phyloP scores from a whole-genome alignment of 2,329 filamentous ascomycete species.

The Xylaria sp. region DNA sequence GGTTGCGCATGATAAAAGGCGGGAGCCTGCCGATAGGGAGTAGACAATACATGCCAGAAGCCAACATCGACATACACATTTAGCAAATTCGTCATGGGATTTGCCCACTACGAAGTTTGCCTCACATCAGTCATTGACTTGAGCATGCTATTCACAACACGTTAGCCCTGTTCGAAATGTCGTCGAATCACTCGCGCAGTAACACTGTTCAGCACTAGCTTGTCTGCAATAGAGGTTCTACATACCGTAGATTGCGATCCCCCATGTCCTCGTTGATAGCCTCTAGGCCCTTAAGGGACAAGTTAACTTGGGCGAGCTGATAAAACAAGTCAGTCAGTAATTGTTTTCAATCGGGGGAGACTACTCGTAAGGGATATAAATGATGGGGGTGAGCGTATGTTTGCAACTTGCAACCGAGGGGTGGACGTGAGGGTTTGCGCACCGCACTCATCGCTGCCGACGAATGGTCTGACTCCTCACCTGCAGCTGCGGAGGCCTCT shows the following conservation, averaged over 20 bases:
- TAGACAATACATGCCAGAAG: conserved; percentile 11
- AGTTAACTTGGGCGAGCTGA: conserved; percentile 58
- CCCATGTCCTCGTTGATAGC: conserved; percentile 67
- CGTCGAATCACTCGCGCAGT: not conserved
- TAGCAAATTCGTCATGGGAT: not conserved
- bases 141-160: conserved; percentile 48
- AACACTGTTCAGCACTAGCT: not conserved
- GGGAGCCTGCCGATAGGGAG: not conserved
- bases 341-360: conserved; percentile 28
- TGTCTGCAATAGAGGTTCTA: conserved; percentile 17
- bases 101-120: conserved; percentile 37
- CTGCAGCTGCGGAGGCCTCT: conserved; percentile 59
- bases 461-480: conserved; percentile 72
- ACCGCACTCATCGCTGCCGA: conserved; percentile 75
- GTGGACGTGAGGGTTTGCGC: conserved; percentile 62
- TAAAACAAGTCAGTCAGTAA: conserved; percentile 37
- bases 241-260: conserved; percentile 62
- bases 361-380: conserved; percentile 8
- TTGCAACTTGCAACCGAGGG: conserved; percentile 47
- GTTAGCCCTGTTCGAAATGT: conserved; percentile 35
- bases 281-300: conserved; percentile 61
- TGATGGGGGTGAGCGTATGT: conserved; percentile 40
- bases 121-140: conserved; percentile 50
- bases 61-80: not conserved
- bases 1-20: not conserved